Base-by-base conservation (phyloP, 768 basidiomycete species). In the Tylopilus sp. region DNA sequence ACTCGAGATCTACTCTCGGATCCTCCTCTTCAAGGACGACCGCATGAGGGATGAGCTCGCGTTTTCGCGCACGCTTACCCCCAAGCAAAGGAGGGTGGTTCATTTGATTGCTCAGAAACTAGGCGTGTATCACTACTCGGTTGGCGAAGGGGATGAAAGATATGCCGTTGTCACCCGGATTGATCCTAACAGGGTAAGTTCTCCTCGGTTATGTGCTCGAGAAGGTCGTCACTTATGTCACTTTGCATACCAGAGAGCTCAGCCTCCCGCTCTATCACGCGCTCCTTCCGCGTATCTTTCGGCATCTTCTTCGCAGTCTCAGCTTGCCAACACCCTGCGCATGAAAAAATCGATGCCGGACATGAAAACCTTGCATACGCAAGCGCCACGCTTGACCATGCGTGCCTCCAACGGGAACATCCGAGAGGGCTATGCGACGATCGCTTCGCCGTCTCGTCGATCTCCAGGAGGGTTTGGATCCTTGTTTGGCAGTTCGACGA, bases 261-360 rank as follows among this genome's bases (percentile, higher is more conserved):
- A 88, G 43, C 69, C 67, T 48, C 40, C 58, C 55, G 89, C 88
- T 18, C 79, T 91, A 59, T 86, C 86, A 21, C 86, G 91, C 42
- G 85, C 86, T 5, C 88, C 89, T 17, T 90, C 90, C 11, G 83
- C 88, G 9, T 92, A 91, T 65, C 78, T 91, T 21, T 77, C 80
- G 12, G 78, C 85, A 18, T 71, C 79, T 6, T 70, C 73, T 48
- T 66, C 68, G 62, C 64, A 63, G 57, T 73, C 74, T 58, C 75
- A 70, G 57, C 77, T 74, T 42, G 68, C 69, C 17, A 73, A 63
- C 48, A 75, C 82, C 38, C 79, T 98, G 48, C 85, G 95, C 38
- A 83, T 86, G 69, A 98, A 98, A 78, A 97, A 97, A 73, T 95
- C 93, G 21, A 98, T 98, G 97, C 97, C 97, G 3, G 93, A 98